Conservation (phyloP, 2,329 filamentous ascomycete genomes). For the Nemania sp. region DNA sequence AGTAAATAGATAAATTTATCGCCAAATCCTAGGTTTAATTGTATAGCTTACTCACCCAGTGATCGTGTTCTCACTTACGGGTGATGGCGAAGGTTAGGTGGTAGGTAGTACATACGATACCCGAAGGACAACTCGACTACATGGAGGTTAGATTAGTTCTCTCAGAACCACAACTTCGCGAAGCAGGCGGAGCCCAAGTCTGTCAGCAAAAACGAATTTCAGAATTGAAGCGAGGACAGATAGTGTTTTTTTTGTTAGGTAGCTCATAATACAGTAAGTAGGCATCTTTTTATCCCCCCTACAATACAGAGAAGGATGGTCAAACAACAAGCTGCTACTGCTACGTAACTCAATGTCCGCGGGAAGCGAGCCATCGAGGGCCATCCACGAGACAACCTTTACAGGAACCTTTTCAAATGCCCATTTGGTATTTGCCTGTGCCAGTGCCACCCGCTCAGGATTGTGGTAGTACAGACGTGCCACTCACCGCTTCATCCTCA, state of each 20-base stretch:
- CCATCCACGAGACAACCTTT: not conserved
- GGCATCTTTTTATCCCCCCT: slow-evolving; percentile 22
- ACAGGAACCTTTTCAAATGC: slow-evolving; percentile 11
- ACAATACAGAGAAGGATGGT: slow-evolving; percentile 17
- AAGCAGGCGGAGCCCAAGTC: not conserved
- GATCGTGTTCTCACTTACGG: too few species aligned
- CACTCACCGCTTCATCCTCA: slow-evolving; percentile 11
- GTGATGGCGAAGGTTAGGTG: too few species aligned
- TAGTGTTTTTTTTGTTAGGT: not conserved
- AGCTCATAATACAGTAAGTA: slow-evolving; percentile 22
- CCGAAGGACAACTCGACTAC: too few species aligned
- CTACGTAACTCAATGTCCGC: slow-evolving; percentile 15
- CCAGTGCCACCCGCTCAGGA: slow-evolving; percentile 9
- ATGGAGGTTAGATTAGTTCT: not conserved
- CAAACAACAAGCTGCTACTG: slow-evolving; percentile 10
- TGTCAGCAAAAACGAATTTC: not conserved
- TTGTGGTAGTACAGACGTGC: slow-evolving; percentile 11
- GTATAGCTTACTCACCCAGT: too few species aligned
- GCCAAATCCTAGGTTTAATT: too few species aligned
- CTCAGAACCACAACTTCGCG: too few species aligned
- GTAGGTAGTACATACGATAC: too few species aligned
- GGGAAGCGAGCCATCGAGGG: not conserved
- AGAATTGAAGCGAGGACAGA: not conserved
- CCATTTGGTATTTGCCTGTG: slow-evolving; percentile 4
- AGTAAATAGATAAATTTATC: too few species aligned